Percentiles rank a stretch among this genome's conserved stretches.
These are phyloP conservation scores for Gossypium thurberi DNA, from an alignment of 345 rosid species.

Conservation along the genomic window DNA sequence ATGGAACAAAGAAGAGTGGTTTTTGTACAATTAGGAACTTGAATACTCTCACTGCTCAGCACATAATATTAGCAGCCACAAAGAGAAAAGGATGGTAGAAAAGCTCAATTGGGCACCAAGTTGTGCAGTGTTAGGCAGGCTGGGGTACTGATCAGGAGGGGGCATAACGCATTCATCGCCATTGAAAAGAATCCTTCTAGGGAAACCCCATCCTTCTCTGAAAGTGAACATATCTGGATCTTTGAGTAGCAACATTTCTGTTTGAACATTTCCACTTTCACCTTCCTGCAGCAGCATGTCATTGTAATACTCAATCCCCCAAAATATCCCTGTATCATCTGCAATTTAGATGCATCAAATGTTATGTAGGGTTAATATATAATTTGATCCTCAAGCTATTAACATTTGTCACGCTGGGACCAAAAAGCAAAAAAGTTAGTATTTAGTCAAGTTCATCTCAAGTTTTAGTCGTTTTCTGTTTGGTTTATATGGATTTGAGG, in stretches of 20 bases:
- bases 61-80: constrained; percentile 11
- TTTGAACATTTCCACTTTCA: constrained; percentile 52
- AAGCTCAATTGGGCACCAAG: background rate
- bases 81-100: constrained; percentile 8
- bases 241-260: constrained; percentile 61
- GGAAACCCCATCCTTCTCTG: constrained; percentile 80
- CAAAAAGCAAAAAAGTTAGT: too few relatives aligned
- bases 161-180: constrained; percentile 97
- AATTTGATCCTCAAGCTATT: too few relatives aligned
- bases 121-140: constrained; percentile 40
- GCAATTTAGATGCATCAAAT: background rate
- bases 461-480: too few relatives aligned
- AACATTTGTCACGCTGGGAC: too few relatives aligned
- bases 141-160: constrained; percentile 61
- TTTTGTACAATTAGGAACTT: background rate
- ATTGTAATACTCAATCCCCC: constrained; percentile 70
- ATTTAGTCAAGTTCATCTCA: too few relatives aligned
- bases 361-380: background rate
- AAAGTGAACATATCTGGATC: constrained; percentile 50
- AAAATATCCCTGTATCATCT: constrained; percentile 84
- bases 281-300: constrained; percentile 68
- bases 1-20: background rate
- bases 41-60: background rate
- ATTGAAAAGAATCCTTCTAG: constrained; percentile 63
- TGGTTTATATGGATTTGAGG: too few relatives aligned